Evolutionary conservation across 2,329 filamentous ascomycete genomes (phyloP), one percentile per base, ranked within the genome.

Genomic region (Cladosporium cucumerinum): DNA sequence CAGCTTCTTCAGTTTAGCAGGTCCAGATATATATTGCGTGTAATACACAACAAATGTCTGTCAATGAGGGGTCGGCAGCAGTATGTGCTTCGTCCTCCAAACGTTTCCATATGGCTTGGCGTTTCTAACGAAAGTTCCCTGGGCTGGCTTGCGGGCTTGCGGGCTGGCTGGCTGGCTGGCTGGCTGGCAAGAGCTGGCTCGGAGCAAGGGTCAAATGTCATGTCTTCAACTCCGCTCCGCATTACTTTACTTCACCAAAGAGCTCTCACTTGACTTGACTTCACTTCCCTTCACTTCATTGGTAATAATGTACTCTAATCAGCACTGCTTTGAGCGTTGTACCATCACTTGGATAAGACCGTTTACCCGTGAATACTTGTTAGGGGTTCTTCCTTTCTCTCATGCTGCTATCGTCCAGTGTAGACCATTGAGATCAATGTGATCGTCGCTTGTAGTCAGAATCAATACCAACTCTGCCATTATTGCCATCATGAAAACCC

Each of bases 61-160:
- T 54, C 51, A 54, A 54, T 54, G 51, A 54, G 51, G 51, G 51
- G 51, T 54, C 51, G 51, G 28, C 28, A 54, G 51, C 51, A 54
- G n/a, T n/a, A 54, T 54, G 51, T 54, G 51, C 51, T 54, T 54
- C 18, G 25, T 54, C 39, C 51, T 54, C 51, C 51, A 54, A 54
- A 54, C 51, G 51, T 54, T 54, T 54, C 51, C 51, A 54, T 54
- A 54, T 14, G 51, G 51, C 51, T 54, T 54, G 51, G 51, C 51
- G 51, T 28, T 39, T 28, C 49, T 52, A 54, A 54, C 51, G 32
- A 54, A 54, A 54, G 51, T 54, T 54, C 51, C 51, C 49, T 23
- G 46, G n/a, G n/a, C n/a, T n/a, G n/a, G n/a, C n/a, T n/a, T n/a
- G n/a, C n/a, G n/a, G n/a, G n/a, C n/a, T n/a, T n/a, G n/a, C 28